phyloP scores from a whole-genome alignment of 2,329 filamentous ascomycete species.

The Ascochyta pisi region DNA sequence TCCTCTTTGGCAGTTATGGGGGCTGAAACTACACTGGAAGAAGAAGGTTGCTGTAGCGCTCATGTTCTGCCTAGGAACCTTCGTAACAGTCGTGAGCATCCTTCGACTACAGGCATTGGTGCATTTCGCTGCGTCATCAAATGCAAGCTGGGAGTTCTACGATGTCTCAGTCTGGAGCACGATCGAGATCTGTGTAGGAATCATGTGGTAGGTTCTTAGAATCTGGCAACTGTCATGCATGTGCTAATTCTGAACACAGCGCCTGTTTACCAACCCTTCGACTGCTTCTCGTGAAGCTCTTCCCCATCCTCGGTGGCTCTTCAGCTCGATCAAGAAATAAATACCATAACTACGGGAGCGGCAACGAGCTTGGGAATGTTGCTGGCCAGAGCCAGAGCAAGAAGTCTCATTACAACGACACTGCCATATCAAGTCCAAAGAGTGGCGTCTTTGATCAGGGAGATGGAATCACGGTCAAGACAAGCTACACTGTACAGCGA shows the following conservation, averaged over 20 bases:
- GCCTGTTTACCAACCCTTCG: conserved; percentile 53
- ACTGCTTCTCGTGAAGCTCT: conserved; percentile 46
- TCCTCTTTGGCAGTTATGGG: conserved; percentile 45
- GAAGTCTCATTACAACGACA: conserved; percentile 13
- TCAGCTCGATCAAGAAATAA: conserved; percentile 33
- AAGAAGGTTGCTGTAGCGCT: conserved; percentile 49
- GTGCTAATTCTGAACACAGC: conserved; percentile 19
- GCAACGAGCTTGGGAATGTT: conserved; percentile 28
- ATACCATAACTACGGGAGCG: conserved; percentile 37
- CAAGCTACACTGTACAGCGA: conserved; percentile 27
- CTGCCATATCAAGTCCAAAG: conserved; percentile 7
- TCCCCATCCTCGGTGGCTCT: conserved; percentile 47
- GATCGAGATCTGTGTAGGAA: conserved; percentile 53
- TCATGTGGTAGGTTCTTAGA: conserved; percentile 42
- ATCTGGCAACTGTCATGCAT: neutral
- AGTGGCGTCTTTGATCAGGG: conserved; percentile 13
- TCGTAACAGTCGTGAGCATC: conserved; percentile 54
- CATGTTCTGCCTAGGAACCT: conserved; percentile 51
- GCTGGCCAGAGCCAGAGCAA: conserved; percentile 14
- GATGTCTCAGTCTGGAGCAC: conserved; percentile 52
- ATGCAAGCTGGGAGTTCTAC: conserved; percentile 51
- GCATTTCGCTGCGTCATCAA: conserved; percentile 51
- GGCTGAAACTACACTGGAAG: conserved; percentile 44
- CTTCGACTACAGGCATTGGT: conserved; percentile 53
- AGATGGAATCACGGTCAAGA: conserved; percentile 29